Conservation (phyloP, 331 rosid genomes). For the Acacia concinna region DNA sequence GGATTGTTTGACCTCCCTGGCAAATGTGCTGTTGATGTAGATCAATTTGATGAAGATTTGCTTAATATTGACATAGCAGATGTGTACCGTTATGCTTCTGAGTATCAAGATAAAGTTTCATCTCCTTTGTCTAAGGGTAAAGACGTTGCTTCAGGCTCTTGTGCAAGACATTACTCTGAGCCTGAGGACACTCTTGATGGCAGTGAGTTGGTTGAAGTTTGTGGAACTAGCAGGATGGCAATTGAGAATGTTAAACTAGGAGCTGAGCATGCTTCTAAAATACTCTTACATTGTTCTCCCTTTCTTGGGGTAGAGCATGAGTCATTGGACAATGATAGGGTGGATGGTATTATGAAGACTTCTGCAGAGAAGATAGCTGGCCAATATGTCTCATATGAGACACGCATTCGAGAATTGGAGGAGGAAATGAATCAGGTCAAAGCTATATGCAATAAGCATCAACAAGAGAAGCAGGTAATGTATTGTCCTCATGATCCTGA, state of each 20-base stretch:
- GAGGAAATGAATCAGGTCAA: conserved; percentile 77
- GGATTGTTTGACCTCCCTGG: conserved; percentile 78
- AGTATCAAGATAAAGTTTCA: conserved; percentile 66
- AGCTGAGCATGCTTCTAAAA: conserved; percentile 90
- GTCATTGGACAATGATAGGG: conserved; percentile 63
- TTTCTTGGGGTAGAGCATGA: conserved; percentile 63
- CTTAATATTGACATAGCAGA: conserved; percentile 85
- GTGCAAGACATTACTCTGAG: conserved; percentile 47
- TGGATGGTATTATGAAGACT: conserved; percentile 65
- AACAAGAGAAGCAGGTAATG: conserved; percentile 89
- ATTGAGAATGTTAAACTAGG: conserved; percentile 96
- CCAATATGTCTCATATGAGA: conserved; percentile 80
- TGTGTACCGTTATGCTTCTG: conserved; percentile 83
- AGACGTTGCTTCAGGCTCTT: conserved; percentile 46
- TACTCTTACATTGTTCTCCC: conserved; percentile 72
- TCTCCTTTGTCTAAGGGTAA: conserved; percentile 50
- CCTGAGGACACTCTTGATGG: conserved; percentile 64
- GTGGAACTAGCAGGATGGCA: conserved; percentile 90
- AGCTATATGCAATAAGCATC: conserved; percentile 76
- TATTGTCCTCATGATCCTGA: conserved; percentile 3
- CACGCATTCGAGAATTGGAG: conserved; percentile 90
- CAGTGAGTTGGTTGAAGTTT: conserved; percentile 78
- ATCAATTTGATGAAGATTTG: conserved; percentile 76
- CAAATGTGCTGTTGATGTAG: conserved; percentile 86
- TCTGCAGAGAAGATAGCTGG: conserved; percentile 76